Conservation (phyloP, 495 filamentous ascomycete species). For the Penicillium pulvis region DNA sequence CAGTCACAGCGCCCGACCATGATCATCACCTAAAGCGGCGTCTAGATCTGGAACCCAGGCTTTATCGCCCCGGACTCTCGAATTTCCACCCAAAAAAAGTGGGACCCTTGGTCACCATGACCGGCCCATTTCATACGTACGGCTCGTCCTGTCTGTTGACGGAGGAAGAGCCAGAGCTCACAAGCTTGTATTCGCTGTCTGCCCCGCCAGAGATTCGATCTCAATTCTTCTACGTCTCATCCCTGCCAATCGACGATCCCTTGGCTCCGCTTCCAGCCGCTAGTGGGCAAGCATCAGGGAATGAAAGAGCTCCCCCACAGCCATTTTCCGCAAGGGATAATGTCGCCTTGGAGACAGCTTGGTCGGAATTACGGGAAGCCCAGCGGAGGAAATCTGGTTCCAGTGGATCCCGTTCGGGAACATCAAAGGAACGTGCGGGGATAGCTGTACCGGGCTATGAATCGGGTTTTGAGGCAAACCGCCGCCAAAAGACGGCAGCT, state of each 20-base stretch:
- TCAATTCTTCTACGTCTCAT: conserved; percentile 82
- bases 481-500: conserved; percentile 27
- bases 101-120: conserved; percentile 34
- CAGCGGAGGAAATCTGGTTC: conserved; percentile 30
- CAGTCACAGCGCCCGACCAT: conserved; percentile 18
- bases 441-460: conserved; percentile 49
- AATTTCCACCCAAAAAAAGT: conserved; percentile 15
- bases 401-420: conserved; percentile 33
- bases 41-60: conserved; percentile 17
- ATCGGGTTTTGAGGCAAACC: conserved; percentile 34
- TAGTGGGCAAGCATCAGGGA: conserved; percentile 46
- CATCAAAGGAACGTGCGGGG: conserved; percentile 36
- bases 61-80: conserved; percentile 7
- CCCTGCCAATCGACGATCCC: conserved; percentile 79
- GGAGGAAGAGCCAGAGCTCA: conserved; percentile 38
- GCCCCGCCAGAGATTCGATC: conserved; percentile 54
- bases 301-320: conserved; percentile 61
- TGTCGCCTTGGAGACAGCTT: conserved; percentile 70
- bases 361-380: conserved; percentile 57
- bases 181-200: conserved; percentile 34
- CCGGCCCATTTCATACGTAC: conserved; percentile 55
- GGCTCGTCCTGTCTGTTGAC: conserved; percentile 53
- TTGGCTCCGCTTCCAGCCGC: conserved; percentile 66
- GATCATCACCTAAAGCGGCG: conserved; percentile 22
- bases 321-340: conserved; percentile 80